Conservation (phyloP, 2,329 filamentous ascomycete genomes). For the Alternaria gaisen region DNA sequence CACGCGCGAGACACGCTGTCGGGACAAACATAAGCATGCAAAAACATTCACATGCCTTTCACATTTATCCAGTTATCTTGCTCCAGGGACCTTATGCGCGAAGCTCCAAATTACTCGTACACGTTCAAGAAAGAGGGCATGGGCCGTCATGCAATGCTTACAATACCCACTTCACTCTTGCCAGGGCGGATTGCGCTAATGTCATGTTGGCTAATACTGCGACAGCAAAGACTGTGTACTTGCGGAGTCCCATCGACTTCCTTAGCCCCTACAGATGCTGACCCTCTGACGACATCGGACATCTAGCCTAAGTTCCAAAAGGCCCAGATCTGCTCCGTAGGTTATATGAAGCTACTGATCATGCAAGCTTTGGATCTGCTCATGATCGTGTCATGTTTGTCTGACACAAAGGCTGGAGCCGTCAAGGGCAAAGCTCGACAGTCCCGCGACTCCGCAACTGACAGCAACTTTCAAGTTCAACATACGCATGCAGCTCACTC, state of each 20-base stretch:
- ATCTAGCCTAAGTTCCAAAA: conserved; percentile 8
- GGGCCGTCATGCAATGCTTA: conserved; percentile 2
- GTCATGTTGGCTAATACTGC: neutral
- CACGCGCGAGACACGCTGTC: conserved; percentile 31
- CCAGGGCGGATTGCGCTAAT: conserved; percentile 8
- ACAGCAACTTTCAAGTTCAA: conserved; percentile 5
- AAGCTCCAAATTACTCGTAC: conserved; percentile 13
- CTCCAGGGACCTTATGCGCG: conserved; percentile 10
- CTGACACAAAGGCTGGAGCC: conserved; percentile 5
- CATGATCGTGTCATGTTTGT: conserved; percentile 15
- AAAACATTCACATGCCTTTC: conserved; percentile 11
- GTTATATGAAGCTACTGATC: conserved; percentile 3
- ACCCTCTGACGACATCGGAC: conserved; percentile 16
- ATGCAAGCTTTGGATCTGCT: conserved; percentile 2
- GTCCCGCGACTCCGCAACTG: neutral
- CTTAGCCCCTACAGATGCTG: conserved; percentile 1
- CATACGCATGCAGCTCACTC: neutral
- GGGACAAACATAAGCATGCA: conserved; percentile 25
- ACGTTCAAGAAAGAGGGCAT: conserved; percentile 23
- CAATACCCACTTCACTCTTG: conserved; percentile 1
- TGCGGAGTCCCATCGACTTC: neutral
- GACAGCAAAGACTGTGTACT: conserved; percentile 3
- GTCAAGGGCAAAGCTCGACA: neutral
- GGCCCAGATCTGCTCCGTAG: conserved; percentile 2
- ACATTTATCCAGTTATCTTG: conserved; percentile 7